Evolutionary conservation across 164 flowering plant genomes (phyloP), one percentile per base, ranked within the genome.

Genomic region (Liquidambar formosana): DNA sequence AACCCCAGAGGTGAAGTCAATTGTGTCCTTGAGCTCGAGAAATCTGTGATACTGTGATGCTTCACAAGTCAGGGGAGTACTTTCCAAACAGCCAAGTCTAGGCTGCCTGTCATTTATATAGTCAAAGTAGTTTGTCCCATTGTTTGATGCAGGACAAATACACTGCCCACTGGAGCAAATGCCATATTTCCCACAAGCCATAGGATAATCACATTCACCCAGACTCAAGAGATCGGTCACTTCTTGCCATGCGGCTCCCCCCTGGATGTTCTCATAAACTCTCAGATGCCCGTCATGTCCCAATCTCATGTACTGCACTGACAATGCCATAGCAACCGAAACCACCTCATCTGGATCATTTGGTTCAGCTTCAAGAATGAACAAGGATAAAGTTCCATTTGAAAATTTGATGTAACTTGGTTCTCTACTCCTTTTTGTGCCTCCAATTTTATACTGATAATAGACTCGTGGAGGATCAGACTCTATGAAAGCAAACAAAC

Each of bases 261-360:
- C 72, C 45, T 44, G 61, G 33, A 53, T 5, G 12, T 19, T 45
- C 13, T 77, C 68, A 48, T 61, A 77, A 13, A 75, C 73, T 61
- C 68, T 53, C 59, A 78, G 58, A 70, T 73, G 82, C 66, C 84
- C 80, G 56, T 79, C 79, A 15, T 62, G 19, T 15, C 44, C 79
- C 28, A 81, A 41, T 53, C 61, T 81, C 77, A 78, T 70, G 52
- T 69, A 79, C 15, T 76, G 78, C 2, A 68, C 65, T 25, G 72
- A 69, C 5, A 69, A 26, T 12, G 65, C 70, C 11, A 0, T 52
- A 38, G 68, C 63, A 41, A 66, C 26, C 2, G n/a, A 15, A 33
- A 76, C 47, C 47, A 9, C n/a, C n/a, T n/a, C n/a, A 33, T 6
- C 6, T 33, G 41, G 25, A 28, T 15, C 18, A n/a, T n/a, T 65